Evolutionary conservation across 2,329 filamentous ascomycete species (phyloP).

Genomic region (Xylaria sp.): DNA sequence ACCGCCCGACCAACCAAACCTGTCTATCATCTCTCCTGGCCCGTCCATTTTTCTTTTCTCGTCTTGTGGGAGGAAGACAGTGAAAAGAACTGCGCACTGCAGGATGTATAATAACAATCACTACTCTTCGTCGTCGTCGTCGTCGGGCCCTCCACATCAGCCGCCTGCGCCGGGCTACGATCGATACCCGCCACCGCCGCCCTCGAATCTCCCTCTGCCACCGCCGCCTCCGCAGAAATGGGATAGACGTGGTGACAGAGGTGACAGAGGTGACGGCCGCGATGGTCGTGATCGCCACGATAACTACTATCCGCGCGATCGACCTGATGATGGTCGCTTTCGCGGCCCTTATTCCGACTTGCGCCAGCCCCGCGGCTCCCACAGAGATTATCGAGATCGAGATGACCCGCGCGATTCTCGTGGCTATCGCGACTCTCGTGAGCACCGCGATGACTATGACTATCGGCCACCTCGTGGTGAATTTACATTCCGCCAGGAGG

Average conservation of each 20-base stretch:
- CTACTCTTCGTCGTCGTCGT: slow-evolving; percentile 25
- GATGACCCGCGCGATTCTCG: slow-evolving; percentile 32
- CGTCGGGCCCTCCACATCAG: slow-evolving; percentile 26
- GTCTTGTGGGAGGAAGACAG: neutral
- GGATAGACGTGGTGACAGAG: slow-evolving; percentile 36
- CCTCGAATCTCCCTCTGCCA: slow-evolving; percentile 24
- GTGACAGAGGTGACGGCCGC: slow-evolving; percentile 30
- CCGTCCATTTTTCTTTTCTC: neutral
- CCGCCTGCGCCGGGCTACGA: slow-evolving; percentile 32
- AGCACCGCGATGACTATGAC: slow-evolving; percentile 34
- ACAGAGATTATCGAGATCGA: slow-evolving; percentile 25
- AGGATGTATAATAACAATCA: slow-evolving; percentile 30
- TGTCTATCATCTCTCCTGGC: neutral
- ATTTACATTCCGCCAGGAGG: slow-evolving; percentile 66
- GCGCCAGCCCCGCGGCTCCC: slow-evolving; percentile 34
- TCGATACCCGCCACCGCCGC: slow-evolving; percentile 36
- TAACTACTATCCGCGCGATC: slow-evolving; percentile 34
- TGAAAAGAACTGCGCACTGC: neutral
- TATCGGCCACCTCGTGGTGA: slow-evolving; percentile 58
- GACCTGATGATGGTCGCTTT: slow-evolving; percentile 37
- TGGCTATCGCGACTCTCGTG: slow-evolving; percentile 18
- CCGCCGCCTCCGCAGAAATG: slow-evolving; percentile 21
- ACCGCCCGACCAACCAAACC: neutral
- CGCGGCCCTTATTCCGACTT: slow-evolving; percentile 45
- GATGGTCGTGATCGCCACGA: slow-evolving; percentile 26